Percentiles rank a stretch among this genome's conserved stretches.
phyloP scores from a whole-genome alignment of 192 early-diverging fungal species.

The Entomortierella chlamydospora region DNA sequence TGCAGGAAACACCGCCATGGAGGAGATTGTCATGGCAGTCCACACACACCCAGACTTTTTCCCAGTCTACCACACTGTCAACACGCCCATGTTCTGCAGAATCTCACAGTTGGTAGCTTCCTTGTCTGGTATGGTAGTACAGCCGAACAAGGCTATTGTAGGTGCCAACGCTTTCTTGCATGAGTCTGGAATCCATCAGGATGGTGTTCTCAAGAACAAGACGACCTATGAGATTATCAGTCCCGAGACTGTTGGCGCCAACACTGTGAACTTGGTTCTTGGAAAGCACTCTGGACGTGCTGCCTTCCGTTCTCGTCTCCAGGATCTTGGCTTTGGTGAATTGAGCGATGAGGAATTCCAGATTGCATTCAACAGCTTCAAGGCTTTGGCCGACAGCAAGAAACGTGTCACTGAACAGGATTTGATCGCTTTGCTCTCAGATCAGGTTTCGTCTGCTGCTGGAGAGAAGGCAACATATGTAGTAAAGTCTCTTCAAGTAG shows the following conservation, averaged over 20 bases:
- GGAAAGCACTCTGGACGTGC: slow-evolving; percentile 98
- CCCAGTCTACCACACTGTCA: slow-evolving; percentile 92
- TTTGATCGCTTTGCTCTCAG: slow-evolving; percentile 86
- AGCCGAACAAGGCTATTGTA: slow-evolving; percentile 98
- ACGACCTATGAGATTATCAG: slow-evolving; percentile 97
- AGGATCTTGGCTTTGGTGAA: slow-evolving; percentile 79
- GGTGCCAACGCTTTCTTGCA: slow-evolving; percentile 97
- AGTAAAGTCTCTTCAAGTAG: slow-evolving; percentile 81
- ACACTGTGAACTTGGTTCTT: slow-evolving; percentile 85
- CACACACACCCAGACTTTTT: slow-evolving; percentile 91
- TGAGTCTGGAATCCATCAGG: slow-evolving; percentile 98
- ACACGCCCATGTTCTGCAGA: slow-evolving; percentile 88
- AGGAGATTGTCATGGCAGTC: slow-evolving; percentile 96
- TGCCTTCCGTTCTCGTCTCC: slow-evolving; percentile 86
- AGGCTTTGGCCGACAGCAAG: slow-evolving; percentile 94
- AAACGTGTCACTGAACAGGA: slow-evolving; percentile 90
- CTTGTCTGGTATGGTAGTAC: slow-evolving; percentile 94
- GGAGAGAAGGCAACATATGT: slow-evolving; percentile 66
- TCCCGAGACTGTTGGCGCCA: slow-evolving; percentile 91
- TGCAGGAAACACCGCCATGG: slow-evolving; percentile 96
- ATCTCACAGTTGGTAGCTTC: slow-evolving; percentile 91
- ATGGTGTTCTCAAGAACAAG: slow-evolving; percentile 97
- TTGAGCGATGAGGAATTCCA: slow-evolving; percentile 74
- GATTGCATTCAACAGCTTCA: slow-evolving; percentile 88
- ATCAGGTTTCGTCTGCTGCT: slow-evolving; percentile 63